These are phyloP conservation scores for Aspergillus ostianus DNA, from an alignment of 495 filamentous ascomycete genomes.

Conservation along the genomic window DNA sequence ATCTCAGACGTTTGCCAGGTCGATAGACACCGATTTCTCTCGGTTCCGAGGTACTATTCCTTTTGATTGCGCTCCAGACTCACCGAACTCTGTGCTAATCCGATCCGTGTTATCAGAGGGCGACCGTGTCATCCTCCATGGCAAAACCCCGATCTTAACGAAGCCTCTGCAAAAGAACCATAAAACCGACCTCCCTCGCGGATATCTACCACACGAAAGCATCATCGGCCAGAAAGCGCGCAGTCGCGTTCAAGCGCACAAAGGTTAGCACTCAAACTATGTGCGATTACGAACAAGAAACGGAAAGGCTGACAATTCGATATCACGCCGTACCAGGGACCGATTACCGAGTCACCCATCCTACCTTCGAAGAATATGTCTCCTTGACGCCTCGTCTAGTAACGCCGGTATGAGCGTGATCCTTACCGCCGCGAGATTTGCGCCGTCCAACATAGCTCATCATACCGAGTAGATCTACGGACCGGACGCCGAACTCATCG, in stretches of 20 bases:
- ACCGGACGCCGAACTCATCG: conserved; percentile 67
- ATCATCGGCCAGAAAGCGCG: conserved; percentile 63
- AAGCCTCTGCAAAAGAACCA: conserved; percentile 46
- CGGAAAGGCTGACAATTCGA: conserved; percentile 4
- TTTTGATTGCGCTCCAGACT: background rate
- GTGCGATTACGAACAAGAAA: background rate
- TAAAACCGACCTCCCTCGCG: conserved; percentile 47
- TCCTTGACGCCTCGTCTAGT: conserved; percentile 60
- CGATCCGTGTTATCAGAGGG: conserved; percentile 41
- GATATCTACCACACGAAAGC: conserved; percentile 52
- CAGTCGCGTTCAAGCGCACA: conserved; percentile 52
- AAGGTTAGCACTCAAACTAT: conserved; percentile 28
- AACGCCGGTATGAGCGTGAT: conserved; percentile 59
- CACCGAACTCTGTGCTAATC: background rate
- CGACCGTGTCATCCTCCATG: conserved; percentile 56
- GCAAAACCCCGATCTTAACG: conserved; percentile 48
- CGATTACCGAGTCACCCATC: conserved; percentile 55
- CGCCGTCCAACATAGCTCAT: conserved; percentile 3
- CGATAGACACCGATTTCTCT: conserved; percentile 42
- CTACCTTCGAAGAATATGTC: conserved; percentile 71
- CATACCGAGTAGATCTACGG: conserved; percentile 63
- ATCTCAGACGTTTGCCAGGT: conserved; percentile 19
- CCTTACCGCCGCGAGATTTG: background rate
- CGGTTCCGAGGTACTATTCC: background rate
- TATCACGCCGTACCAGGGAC: conserved; percentile 25